Conservation (phyloP, 202 grass and related monocot genomes). For the Thinopyrum obtusiflorum region DNA sequence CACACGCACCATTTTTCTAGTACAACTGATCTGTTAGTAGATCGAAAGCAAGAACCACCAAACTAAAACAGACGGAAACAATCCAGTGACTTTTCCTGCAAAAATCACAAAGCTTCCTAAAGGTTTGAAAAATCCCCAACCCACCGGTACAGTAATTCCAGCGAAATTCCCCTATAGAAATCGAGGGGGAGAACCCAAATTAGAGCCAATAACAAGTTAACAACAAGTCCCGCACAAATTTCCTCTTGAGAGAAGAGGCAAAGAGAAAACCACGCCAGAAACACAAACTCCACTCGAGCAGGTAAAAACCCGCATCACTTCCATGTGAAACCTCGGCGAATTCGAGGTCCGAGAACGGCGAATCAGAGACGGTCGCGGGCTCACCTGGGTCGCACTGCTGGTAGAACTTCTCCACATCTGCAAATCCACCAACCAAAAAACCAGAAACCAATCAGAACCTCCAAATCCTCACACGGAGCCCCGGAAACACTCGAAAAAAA, state of each 20-base stretch:
- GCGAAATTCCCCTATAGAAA: not conserved
- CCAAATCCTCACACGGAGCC: not conserved
- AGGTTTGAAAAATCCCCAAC: not conserved
- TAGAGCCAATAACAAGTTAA: not conserved
- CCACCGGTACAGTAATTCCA: not conserved
- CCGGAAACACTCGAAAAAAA: not conserved
- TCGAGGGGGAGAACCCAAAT: not conserved
- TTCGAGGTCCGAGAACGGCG: not conserved
- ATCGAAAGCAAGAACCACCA: constrained; percentile 28
- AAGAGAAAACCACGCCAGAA: not conserved
- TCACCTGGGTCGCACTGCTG: constrained; percentile 94
- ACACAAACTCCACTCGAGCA: not conserved
- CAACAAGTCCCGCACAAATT: not conserved
- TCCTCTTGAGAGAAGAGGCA: not conserved
- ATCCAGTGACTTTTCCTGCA: not conserved
- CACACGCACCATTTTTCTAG: not conserved
- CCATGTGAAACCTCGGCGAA: not conserved
- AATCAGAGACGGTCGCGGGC: constrained; percentile 9
- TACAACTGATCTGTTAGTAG: constrained; percentile 28
- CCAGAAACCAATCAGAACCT: not conserved
- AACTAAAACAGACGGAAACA: not conserved
- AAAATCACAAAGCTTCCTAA: not conserved
- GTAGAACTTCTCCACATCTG: constrained; percentile 97
- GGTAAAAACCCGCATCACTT: not conserved
- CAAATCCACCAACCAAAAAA: constrained; percentile 35